phyloP scores from a whole-genome alignment of 2,329 filamentous ascomycete genomes.

The Parascedosporium putredinis region DNA sequence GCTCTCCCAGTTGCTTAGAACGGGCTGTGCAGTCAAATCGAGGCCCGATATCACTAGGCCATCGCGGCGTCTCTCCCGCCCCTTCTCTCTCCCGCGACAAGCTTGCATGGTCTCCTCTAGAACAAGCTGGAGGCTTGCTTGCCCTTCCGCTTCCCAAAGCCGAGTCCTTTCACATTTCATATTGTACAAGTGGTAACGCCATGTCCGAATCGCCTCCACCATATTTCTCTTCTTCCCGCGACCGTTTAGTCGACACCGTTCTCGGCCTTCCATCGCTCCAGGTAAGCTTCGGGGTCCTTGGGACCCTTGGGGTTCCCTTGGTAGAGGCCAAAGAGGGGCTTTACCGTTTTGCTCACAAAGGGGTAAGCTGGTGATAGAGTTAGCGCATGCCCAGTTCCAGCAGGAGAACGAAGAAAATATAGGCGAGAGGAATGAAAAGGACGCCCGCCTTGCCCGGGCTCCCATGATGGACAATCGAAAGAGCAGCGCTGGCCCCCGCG shows the following conservation, averaged over 20 bases:
- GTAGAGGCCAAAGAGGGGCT: constrained; percentile 41
- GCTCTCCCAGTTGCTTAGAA: no score
- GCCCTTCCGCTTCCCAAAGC: not conserved
- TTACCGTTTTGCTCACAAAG: constrained; percentile 58
- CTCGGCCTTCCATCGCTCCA: constrained; percentile 56
- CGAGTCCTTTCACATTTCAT: not conserved
- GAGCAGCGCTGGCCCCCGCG: no score
- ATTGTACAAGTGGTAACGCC: not conserved
- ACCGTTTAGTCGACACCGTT: constrained; percentile 47
- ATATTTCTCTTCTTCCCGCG: not conserved
- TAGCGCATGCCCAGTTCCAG: no score
- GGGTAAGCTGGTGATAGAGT: constrained; percentile 56
- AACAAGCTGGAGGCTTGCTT: no score
- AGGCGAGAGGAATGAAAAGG: no score
- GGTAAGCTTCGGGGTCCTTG: constrained; percentile 49
- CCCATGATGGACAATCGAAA: no score
- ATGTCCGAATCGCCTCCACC: constrained; percentile 10
- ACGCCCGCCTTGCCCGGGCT: not conserved
- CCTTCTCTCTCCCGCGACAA: no score
- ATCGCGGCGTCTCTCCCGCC: no score
- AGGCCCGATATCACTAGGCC: no score
- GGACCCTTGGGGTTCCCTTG: constrained; percentile 41
- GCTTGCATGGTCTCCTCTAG: no score
- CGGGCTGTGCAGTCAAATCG: no score
- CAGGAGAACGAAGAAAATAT: no score